phyloP scores from a whole-genome alignment of 2,329 filamentous ascomycete species.

The Xylaria sp. region DNA sequence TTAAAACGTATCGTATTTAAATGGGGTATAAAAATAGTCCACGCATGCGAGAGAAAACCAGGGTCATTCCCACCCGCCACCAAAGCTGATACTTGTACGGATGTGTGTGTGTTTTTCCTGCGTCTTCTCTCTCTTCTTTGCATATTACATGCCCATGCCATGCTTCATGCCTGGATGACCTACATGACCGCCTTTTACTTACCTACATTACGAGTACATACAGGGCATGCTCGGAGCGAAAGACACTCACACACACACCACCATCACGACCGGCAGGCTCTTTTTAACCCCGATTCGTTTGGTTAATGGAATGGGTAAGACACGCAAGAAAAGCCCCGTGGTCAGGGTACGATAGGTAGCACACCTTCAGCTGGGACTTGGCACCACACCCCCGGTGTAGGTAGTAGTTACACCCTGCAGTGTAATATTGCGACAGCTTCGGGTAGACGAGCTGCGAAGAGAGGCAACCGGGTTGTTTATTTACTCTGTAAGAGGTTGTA shows the following conservation, averaged over 20 bases:
- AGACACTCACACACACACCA: no score
- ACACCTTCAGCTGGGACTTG: conserved; percentile 1
- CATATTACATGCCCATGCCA: neutral
- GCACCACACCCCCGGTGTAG: neutral
- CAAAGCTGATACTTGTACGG: neutral
- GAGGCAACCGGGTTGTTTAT: neutral
- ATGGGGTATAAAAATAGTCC: no score
- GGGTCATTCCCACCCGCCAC: no score
- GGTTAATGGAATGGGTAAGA: neutral
- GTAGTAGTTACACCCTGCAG: neutral
- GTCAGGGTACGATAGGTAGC: neutral
- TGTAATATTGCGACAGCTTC: neutral
- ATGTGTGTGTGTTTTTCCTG: no score
- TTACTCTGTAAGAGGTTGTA: neutral
- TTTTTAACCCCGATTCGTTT: neutral
- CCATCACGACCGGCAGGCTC: neutral
- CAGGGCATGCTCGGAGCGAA: no score
- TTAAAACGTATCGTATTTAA: no score
- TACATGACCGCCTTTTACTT: neutral
- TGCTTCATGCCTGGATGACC: neutral
- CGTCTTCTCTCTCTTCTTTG: no score
- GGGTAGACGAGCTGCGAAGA: neutral
- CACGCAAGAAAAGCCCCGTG: neutral
- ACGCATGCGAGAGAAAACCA: neutral
- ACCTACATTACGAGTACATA: no score